A percentile compares a stretch with the other conserved stretches of the same genome.
These are phyloP conservation scores for Pneumocystis canis DNA, from an alignment of 1,139 yeast genomes.

Conservation along the genomic window DNA sequence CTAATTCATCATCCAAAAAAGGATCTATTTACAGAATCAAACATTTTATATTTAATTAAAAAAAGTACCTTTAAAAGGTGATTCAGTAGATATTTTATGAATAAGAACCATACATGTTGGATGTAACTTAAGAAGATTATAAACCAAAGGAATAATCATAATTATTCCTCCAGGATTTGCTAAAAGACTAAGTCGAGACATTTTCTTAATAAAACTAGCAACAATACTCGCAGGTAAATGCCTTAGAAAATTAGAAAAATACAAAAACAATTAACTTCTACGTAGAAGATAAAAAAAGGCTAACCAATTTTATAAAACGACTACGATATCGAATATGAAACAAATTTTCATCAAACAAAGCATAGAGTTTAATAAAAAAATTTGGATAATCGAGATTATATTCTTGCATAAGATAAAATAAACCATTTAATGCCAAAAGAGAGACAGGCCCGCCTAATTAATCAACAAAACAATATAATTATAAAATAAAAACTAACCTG, in stretches of 20 bases:
- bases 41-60: not conserved
- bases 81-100: conserved; percentile 37
- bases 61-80: conserved; percentile 11
- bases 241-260: not conserved
- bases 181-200: conserved; percentile 60
- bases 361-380: conserved; percentile 69
- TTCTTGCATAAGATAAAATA: conserved; percentile 69
- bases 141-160: conserved; percentile 74
- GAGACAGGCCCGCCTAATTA: conserved; percentile 41
- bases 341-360: conserved; percentile 54
- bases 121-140: conserved; percentile 75
- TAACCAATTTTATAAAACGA: conserved; percentile 75
- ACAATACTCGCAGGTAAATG: conserved; percentile 72
- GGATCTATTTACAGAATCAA: conserved; percentile 36
- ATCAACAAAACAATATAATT: not conserved
- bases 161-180: conserved; percentile 87
- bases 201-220: conserved; percentile 75
- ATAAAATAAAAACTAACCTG: conserved; percentile 26
- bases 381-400: conserved; percentile 87
- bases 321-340: conserved; percentile 72
- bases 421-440: conserved; percentile 69
- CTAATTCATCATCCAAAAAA: conserved; percentile 39
- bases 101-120: conserved; percentile 87
- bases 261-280: not conserved
- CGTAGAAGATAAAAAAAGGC: conserved; percentile 70